A percentile compares a stretch with the other conserved stretches of the same genome.
phyloP scores from a whole-genome alignment of 129 eudicot genomes.

The Pittosporum tobira region DNA sequence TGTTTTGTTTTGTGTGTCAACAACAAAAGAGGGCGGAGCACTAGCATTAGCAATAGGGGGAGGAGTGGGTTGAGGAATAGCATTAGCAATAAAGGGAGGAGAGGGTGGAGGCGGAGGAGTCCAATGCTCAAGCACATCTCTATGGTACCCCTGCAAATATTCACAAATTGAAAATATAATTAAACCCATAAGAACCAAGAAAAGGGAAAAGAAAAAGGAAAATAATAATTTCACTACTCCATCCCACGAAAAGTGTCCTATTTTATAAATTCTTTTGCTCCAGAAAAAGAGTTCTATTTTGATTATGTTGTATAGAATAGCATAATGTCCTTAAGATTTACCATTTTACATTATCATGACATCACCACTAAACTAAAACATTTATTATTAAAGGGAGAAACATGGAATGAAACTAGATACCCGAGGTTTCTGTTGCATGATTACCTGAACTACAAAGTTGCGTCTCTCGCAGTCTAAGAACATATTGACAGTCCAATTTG shows the following conservation, averaged over 20 bases:
- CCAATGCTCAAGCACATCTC: conserved; percentile 11
- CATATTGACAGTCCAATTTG: conserved; percentile 81
- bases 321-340: not conserved
- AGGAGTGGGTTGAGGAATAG: not conserved
- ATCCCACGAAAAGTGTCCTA: too few relatives aligned
- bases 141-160: conserved; percentile 8
- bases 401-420: not conserved
- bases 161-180: not conserved
- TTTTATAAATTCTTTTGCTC: too few relatives aligned
- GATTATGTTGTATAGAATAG: too few relatives aligned
- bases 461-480: conserved; percentile 92
- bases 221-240: too few relatives aligned
- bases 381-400: too few relatives aligned
- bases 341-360: not conserved
- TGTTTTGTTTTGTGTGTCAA: not conserved
- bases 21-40: not conserved
- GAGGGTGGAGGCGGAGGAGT: too few relatives aligned
- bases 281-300: not conserved
- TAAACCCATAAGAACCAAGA: not conserved
- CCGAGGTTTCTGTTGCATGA: not conserved
- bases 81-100: not conserved
- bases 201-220: not conserved
- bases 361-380: not conserved
- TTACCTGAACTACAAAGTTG: conserved; percentile 86
- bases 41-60: not conserved